Conservation (phyloP, 306 rosid species). For the Ormosia emarginata region DNA sequence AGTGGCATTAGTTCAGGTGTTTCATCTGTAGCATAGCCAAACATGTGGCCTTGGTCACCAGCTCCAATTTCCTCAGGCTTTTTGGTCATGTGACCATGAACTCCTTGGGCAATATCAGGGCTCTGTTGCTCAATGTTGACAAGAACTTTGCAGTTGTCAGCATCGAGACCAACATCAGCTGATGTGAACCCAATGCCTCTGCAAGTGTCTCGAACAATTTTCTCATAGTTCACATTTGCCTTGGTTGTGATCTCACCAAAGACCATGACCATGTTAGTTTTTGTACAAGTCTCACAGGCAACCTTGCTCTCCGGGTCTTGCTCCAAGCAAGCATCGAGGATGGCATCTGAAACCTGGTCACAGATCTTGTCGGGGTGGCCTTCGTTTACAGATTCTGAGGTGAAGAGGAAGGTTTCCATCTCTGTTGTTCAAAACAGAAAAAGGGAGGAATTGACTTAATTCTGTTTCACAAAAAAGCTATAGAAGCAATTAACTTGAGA, state of each 20-base stretch:
- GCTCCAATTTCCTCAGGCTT: slow-evolving; percentile 88
- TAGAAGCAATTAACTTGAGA: not conserved
- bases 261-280: slow-evolving; percentile 91
- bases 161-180: slow-evolving; percentile 73
- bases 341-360: slow-evolving; percentile 79
- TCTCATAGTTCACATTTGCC: slow-evolving; percentile 76
- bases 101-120: slow-evolving; percentile 80
- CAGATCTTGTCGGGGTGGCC: slow-evolving; percentile 88
- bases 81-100: slow-evolving; percentile 69
- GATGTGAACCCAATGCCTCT: slow-evolving; percentile 71
- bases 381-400: slow-evolving; percentile 82
- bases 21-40: slow-evolving; percentile 81
- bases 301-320: slow-evolving; percentile 77
- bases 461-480: not conserved
- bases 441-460: not conserved
- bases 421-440: slow-evolving; percentile 24
- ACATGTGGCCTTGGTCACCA: slow-evolving; percentile 87
- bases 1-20: slow-evolving; percentile 78
- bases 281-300: slow-evolving; percentile 87
- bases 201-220: slow-evolving; percentile 73
- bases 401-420: slow-evolving; percentile 73
- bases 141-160: slow-evolving; percentile 78
- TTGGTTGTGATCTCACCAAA: slow-evolving; percentile 81
- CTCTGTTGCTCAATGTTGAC: slow-evolving; percentile 81
- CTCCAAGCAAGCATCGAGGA: slow-evolving; percentile 74